Conservation (phyloP, 495 filamentous ascomycete genomes). For the Penicillium macrosclerotiorum region DNA sequence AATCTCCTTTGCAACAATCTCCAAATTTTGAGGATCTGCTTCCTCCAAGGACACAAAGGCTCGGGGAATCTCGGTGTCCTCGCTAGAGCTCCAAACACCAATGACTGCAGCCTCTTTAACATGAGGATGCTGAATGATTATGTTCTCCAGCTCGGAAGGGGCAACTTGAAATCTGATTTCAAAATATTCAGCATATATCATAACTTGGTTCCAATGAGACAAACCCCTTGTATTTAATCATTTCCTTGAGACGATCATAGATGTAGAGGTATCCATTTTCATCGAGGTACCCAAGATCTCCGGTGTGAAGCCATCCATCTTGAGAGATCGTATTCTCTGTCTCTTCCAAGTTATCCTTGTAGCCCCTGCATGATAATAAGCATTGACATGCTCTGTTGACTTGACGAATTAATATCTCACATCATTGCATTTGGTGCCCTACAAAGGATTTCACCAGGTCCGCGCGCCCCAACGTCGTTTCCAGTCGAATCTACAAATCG, state of each 20-base stretch:
- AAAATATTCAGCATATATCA: not conserved
- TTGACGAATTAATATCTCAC: not conserved
- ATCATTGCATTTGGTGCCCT: slow-evolving; percentile 10
- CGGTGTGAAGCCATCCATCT: slow-evolving; percentile 52
- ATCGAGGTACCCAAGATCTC: slow-evolving; percentile 53
- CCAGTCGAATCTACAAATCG: slow-evolving; percentile 8
- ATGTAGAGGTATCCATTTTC: slow-evolving; percentile 28
- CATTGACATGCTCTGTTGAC: no score
- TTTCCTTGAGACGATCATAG: slow-evolving; percentile 36
- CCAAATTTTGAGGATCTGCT: slow-evolving; percentile 11
- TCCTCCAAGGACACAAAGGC: slow-evolving; percentile 64
- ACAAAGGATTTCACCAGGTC: slow-evolving; percentile 10
- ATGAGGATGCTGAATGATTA: slow-evolving; percentile 21
- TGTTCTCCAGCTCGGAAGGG: slow-evolving; percentile 30
- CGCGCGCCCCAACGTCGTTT: slow-evolving; percentile 4
- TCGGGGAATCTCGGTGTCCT: slow-evolving; percentile 70
- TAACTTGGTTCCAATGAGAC: not conserved
- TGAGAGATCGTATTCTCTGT: not conserved
- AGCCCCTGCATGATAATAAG: not conserved
- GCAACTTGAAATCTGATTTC: slow-evolving; percentile 34
- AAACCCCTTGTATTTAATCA: slow-evolving; percentile 39
- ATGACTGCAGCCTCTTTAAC: slow-evolving; percentile 27
- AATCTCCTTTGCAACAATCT: slow-evolving; percentile 53
- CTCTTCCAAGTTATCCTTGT: slow-evolving; percentile 3
- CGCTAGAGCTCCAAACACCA: slow-evolving; percentile 51